Evolutionary conservation across 306 rosid genomes (phyloP).

Genomic region (Cyamopsis tetragonoloba): DNA sequence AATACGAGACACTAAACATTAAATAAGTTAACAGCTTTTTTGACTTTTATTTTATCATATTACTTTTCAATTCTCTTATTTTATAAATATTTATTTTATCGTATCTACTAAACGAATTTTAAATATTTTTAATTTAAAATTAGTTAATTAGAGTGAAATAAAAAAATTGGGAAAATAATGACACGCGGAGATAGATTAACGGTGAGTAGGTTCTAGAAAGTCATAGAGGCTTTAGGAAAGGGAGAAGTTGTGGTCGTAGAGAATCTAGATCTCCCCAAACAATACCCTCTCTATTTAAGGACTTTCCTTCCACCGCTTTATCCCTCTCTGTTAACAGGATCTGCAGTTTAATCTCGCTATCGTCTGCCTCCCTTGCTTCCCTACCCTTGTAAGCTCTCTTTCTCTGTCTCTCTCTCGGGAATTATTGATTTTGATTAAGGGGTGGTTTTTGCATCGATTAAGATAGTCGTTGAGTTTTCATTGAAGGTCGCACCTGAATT

Average conservation of each 20-base stretch:
- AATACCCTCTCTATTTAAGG: background rate
- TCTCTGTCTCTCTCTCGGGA: background rate
- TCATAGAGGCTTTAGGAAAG: slow-evolving; percentile 17
- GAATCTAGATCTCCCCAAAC: slow-evolving; percentile 21
- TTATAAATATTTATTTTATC: no score
- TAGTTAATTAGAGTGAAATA: background rate
- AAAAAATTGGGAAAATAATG: background rate
- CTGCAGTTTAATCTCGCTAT: background rate
- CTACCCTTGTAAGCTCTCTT: background rate
- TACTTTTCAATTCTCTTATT: no score
- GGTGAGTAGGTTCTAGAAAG: slow-evolving; percentile 63
- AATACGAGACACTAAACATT: no score
- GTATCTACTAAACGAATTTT: no score
- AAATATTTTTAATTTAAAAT: background rate
- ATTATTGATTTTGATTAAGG: background rate
- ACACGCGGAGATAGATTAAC: slow-evolving; percentile 16
- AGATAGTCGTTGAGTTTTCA: background rate
- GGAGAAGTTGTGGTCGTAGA: slow-evolving; percentile 5
- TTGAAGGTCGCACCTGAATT: background rate
- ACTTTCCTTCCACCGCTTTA: background rate
- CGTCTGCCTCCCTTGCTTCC: background rate
- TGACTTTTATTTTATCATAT: no score
- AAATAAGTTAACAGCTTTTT: no score
- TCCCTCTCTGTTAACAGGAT: background rate
- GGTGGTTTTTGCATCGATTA: background rate